Base-by-base conservation (phyloP, 352 stramenopile species). In the Pythium dissimile region DNA sequence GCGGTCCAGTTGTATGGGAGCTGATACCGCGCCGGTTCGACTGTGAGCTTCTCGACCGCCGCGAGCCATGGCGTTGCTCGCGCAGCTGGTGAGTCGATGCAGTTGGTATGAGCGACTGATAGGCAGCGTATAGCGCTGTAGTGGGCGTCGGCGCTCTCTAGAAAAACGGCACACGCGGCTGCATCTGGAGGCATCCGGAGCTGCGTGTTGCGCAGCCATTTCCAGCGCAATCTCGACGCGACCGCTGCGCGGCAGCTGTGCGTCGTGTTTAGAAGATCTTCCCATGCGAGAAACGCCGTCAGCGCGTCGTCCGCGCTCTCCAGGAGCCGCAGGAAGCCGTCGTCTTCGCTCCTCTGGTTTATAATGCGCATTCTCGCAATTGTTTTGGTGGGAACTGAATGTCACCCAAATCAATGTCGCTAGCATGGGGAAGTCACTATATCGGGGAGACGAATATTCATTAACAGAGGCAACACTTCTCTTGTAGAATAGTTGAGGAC, bases 11-110 rank as follows among this genome's bases (percentile, higher is more conserved):
- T 8, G 7, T 9, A 20, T 13, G 26, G 27, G 18, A 54, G 18
- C 41, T 34, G 18, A 28, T 49, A 65, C 45, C 34, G 49, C 8
- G 35, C 9, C 1, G 37, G 32, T 31, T 54, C 41, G 16, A 65
- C 13, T 4, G 18, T 10, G 49, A 65, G 39, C 3, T 20, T 23
- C 8, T 43, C 28, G 2, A 54, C 23, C 11, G 9, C 11, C 5
- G 48, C 21, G 24, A 61, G 43, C 43, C 20, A 30, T 21, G 26
- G 30, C n/a, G 20, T 5, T 6, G 18, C 38, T 15, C 38, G 3
- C 7, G 5, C 16, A 3, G 7, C 15, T 20, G 20, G 11, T 1
- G 31, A 21, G 27, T 30, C 20, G 21, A 43, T 35, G 16, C 47
- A 54, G n/a, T 21, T 24, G 2, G 27, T 51, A n/a, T 59, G 51